phyloP scores from a whole-genome alignment of 768 basidiomycete species.

The Leucosporidium creatinivorum region DNA sequence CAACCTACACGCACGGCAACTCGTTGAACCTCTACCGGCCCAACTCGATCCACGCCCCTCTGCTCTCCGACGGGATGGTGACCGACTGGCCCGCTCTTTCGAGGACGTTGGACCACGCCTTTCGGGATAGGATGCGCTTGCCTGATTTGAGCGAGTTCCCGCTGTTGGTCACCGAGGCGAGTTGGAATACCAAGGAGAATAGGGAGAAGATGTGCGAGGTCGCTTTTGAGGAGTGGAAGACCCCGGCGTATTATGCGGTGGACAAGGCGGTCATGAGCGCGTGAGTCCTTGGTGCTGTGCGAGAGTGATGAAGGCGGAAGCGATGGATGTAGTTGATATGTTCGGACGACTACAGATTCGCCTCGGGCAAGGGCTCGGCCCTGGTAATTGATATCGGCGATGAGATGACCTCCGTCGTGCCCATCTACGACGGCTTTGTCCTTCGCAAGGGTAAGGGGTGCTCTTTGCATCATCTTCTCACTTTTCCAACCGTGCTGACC shows the following conservation, averaged over 20 bases:
- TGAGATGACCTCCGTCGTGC: slow-evolving; percentile 79
- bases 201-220: slow-evolving; percentile 92
- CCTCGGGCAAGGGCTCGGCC: slow-evolving; percentile 94
- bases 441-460: slow-evolving; percentile 69
- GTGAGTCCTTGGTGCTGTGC: slow-evolving; percentile 47
- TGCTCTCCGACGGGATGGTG: slow-evolving; percentile 70
- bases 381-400: slow-evolving; percentile 91
- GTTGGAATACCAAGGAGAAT: slow-evolving; percentile 92
- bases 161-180: slow-evolving; percentile 83
- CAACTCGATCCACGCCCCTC: slow-evolving; percentile 79
- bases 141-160: slow-evolving; percentile 60
- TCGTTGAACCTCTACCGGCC: slow-evolving; percentile 83
- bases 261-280: slow-evolving; percentile 90
- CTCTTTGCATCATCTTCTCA: too few relatives aligned
- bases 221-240: slow-evolving; percentile 92
- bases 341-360: slow-evolving; percentile 55
- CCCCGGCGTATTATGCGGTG: slow-evolving; percentile 92
- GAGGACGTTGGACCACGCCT: slow-evolving; percentile 64
- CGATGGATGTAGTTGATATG: too few relatives aligned
- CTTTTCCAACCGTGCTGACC: not conserved
- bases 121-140: slow-evolving; percentile 41
- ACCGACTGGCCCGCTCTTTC: slow-evolving; percentile 66
- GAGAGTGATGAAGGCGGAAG: not conserved
- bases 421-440: slow-evolving; percentile 95
- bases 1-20: slow-evolving; percentile 46